Evolutionary conservation across 495 filamentous ascomycete species (phyloP), one percentile per base, ranked within the genome.

Genomic region (Rhypophila decipiens): DNA sequence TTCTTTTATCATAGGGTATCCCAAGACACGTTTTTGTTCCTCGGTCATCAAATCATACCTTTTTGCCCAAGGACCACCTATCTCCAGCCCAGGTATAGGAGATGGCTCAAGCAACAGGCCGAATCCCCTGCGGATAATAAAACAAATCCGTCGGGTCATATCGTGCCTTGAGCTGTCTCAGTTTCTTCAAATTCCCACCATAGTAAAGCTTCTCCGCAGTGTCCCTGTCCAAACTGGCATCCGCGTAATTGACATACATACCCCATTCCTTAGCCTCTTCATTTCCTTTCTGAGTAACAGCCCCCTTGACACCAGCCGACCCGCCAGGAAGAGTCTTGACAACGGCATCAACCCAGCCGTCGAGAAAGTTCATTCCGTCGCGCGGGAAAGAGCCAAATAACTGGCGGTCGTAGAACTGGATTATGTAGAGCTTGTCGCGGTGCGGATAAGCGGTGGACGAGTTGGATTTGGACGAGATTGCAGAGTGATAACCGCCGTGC

Each of bases 121-220:
- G 52, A 10, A 85, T 67, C 21, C 74, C 75, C 53, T 83, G 78
- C 5, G 79, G 79, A 53, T 83, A 83, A 47, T 80, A 76, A 34
- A 85, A 84, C 9, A 83, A 43, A 65, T 84, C 74, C 0, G 64
- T 55, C 0, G 80, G 80, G 56, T 85, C 81, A 19, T 77, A 47
- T 9, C 57, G 54, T 0, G 64, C 59, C 68, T 85, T 85, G 39
- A 85, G 68, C 36, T 62, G 43, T 57, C 73, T 58, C 37, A 85
- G 58, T 24, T 64, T 64, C 2, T 61, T 61, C n/a, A 82, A 59
- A 50, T 76, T 82, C 4, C 58, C 38, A 0, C 74, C 66, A 68
- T 73, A 85, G 51, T 85, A 77, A 37, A 64, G 57, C 23, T 64
- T 46, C 35, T 69, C 62, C 7, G 69, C 70, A 27, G 44, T 56